These are phyloP conservation scores for Pythium plurisporium DNA, from an alignment of 352 stramenopile species.

Conservation along the genomic window DNA sequence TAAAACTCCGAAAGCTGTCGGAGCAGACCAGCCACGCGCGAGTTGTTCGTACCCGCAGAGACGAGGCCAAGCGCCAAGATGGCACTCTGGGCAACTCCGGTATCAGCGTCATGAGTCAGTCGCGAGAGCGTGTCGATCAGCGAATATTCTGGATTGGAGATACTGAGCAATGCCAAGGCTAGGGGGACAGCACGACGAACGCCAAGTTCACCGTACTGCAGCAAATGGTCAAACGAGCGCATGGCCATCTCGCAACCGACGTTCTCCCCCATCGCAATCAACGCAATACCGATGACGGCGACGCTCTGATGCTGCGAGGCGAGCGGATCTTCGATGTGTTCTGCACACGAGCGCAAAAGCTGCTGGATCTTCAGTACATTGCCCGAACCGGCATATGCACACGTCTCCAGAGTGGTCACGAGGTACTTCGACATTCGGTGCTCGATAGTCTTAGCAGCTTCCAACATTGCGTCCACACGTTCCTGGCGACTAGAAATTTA, in stretches of 20 bases:
- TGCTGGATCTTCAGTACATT: slow-evolving; percentile 99
- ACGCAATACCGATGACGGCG: slow-evolving; percentile 95
- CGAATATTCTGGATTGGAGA: slow-evolving; percentile 97
- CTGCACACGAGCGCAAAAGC: slow-evolving; percentile 96
- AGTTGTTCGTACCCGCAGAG: slow-evolving; percentile 99
- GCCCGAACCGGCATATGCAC: slow-evolving; percentile 97
- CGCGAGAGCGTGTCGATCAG: slow-evolving; percentile 96
- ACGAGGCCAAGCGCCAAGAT: slow-evolving; percentile 97
- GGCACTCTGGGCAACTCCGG: slow-evolving; percentile 95
- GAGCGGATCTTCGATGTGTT: slow-evolving; percentile 91
- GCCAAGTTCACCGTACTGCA: slow-evolving; percentile 98
- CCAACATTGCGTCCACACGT: slow-evolving; percentile 97
- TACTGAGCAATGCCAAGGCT: slow-evolving; percentile 93
- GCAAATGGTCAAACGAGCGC: slow-evolving; percentile 98
- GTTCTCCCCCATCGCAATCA: slow-evolving; percentile 98
- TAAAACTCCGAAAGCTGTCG: slow-evolving; percentile 98
- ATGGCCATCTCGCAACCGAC: slow-evolving; percentile 98
- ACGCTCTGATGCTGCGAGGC: slow-evolving; percentile 89
- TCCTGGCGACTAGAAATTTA: slow-evolving; percentile 65
- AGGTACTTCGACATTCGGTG: slow-evolving; percentile 97
- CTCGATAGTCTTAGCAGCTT: slow-evolving; percentile 98
- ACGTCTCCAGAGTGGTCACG: slow-evolving; percentile 96
- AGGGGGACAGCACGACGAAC: slow-evolving; percentile 97
- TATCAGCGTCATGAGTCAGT: slow-evolving; percentile 97
- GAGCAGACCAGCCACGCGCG: slow-evolving; percentile 95